Percentiles rank a stretch among this genome's conserved stretches.
Conservation (phyloP, 2,329 filamentous ascomycete species). For the Pseudogymnoascus destructans region DNA sequence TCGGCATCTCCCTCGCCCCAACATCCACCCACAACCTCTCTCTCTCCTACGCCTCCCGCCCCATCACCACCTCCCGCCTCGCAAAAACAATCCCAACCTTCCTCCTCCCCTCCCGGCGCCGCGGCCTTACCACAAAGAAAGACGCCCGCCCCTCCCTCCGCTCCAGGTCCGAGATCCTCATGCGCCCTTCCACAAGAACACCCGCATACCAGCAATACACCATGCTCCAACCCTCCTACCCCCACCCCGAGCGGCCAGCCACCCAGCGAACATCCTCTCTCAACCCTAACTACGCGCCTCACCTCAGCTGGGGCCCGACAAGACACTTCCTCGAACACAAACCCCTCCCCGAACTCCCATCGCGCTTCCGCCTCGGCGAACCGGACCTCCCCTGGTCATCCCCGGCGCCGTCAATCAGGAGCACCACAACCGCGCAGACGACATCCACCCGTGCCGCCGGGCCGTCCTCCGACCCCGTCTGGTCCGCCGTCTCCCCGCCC, state of each 20-base stretch:
- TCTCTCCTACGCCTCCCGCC: neutral
- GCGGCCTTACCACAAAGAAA: neutral
- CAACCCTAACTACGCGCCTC: neutral
- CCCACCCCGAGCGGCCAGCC: neutral
- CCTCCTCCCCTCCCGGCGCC: neutral
- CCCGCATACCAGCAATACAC: neutral
- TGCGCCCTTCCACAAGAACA: neutral
- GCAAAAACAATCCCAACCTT: neutral
- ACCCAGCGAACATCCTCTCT: neutral
- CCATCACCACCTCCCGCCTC: neutral
- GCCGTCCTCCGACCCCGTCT: neutral
- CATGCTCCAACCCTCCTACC: neutral
- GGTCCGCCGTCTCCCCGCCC: neutral
- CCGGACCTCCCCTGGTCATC: constrained; percentile 24
- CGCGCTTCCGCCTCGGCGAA: constrained; percentile 24
- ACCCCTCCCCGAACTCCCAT: constrained; percentile 22
- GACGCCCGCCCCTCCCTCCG: neutral
- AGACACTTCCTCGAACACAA: neutral
- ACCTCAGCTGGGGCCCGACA: neutral
- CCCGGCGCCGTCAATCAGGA: constrained; percentile 8
- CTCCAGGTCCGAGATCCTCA: neutral
- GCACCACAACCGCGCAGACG: neutral
- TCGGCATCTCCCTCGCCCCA: neutral
- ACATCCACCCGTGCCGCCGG: neutral
- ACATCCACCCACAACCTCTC: neutral